Evolutionary conservation across 1,284 basidiomycete genomes (phyloP), one percentile per base, ranked within the genome.

Genomic region (Papiliotrema flavescens): DNA sequence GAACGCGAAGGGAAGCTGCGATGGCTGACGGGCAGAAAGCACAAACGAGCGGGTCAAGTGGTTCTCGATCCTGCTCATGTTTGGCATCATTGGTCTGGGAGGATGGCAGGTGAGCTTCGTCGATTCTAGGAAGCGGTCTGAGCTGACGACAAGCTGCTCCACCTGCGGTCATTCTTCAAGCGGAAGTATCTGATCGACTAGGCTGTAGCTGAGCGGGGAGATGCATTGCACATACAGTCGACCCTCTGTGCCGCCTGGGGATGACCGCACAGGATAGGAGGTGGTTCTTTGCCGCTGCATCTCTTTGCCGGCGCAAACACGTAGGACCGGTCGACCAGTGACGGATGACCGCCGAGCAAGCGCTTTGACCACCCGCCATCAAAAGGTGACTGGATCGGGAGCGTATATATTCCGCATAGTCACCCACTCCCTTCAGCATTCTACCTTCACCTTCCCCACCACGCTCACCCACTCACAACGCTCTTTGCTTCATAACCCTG

Each of bases 141-240:
- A 40, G 52, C 55, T 59, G 50, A 62, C 36, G 17, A 32, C 11
- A 43, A 78, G 76, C 88, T 98, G 39, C 78, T 96, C 70, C 94
- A 98, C 71, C 80, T 98, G 35, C 84, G 94, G 48, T 84, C 89
- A 35, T 97, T 90, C 83, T 97, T 98, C 84, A 93, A 91, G 80
- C 83, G 89, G 70, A 97, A 98, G 78, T 96, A 96, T 76, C 85
- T 98, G 71, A 97, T 98, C 70, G 94, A 96, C 74, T 95, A 71
- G 63, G 15, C 4, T 22, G 5, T 24, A 23, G 22, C n/a, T 19
- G 24, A 35, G 24, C 17, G 20, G 17, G 13, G 15, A 2, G 23
- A 47, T 53, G 35, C 26, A 42, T 23, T 17, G 40, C 47, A 39
- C 19, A 44, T 19, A 28, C 46, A 6, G 28, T 32, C 28, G 11